Percentiles rank a stretch among this genome's conserved stretches.
These are phyloP conservation scores for Cyclotella atomus DNA, from an alignment of 108 stramenopile genomes.

Conservation along the genomic window DNA sequence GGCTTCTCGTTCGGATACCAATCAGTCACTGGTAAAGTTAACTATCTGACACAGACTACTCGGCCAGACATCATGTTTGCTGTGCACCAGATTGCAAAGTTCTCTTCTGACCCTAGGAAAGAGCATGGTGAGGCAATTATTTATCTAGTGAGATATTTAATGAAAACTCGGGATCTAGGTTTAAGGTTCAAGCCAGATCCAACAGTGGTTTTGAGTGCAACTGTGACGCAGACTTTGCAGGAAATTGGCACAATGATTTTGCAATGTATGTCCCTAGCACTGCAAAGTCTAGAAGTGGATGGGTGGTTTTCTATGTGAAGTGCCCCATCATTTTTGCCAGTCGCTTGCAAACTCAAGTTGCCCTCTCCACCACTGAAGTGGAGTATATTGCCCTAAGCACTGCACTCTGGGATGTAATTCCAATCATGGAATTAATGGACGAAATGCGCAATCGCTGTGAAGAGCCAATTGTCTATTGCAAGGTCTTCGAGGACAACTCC, in stretches of 20 bases:
- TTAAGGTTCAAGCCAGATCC: neutral
- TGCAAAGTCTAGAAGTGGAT: neutral
- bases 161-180: neutral
- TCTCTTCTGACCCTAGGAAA: conserved; percentile 5
- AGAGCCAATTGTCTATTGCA: neutral
- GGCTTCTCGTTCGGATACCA: neutral
- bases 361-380: neutral
- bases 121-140: conserved; percentile 14
- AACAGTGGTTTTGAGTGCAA: conserved; percentile 36
- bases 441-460: neutral
- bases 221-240: conserved; percentile 54
- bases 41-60: neutral
- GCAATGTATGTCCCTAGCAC: neutral
- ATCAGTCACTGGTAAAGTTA: neutral
- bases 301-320: neutral
- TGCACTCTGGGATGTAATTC: neutral
- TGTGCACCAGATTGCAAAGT: conserved; percentile 47
- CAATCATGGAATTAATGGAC: neutral
- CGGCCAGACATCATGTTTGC: conserved; percentile 43
- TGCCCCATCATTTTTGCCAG: neutral
- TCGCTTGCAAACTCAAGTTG: neutral
- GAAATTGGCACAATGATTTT: conserved; percentile 15
- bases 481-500: neutral
- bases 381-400: neutral
- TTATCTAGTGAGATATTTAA: conserved; percentile 12